Evolutionary conservation across 805 yeast genomes (phyloP).

Genomic region (Nakazawaea sp.): DNA sequence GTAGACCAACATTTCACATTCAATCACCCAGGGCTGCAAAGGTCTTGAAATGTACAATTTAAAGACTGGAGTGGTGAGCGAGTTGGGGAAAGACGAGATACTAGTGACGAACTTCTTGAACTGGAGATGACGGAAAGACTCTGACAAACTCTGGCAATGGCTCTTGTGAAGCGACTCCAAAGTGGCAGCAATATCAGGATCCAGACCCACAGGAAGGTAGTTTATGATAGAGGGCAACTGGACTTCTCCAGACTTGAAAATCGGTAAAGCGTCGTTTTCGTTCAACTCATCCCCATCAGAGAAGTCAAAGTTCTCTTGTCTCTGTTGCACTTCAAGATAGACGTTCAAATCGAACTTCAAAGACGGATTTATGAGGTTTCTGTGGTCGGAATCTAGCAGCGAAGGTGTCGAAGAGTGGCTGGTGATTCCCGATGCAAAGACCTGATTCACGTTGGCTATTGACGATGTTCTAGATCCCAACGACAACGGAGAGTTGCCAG

Average conservation of each 20-base stretch:
- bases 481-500: slow-evolving; percentile 11
- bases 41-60: slow-evolving; percentile 45
- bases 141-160: slow-evolving; percentile 59
- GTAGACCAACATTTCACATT: slow-evolving; percentile 64
- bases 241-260: not conserved
- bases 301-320: not conserved
- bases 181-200: not conserved
- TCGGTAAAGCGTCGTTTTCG: not conserved
- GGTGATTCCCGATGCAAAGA: slow-evolving; percentile 1
- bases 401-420: slow-evolving; percentile 7
- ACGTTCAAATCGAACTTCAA: slow-evolving; percentile 5
- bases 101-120: slow-evolving; percentile 51
- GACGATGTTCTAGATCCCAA: slow-evolving; percentile 10
- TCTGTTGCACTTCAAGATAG: not conserved
- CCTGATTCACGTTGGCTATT: slow-evolving; percentile 6
- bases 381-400: slow-evolving; percentile 2
- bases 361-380: slow-evolving; percentile 1
- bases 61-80: slow-evolving; percentile 57
- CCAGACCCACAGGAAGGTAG: not conserved
- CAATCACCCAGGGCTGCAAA: slow-evolving; percentile 53
- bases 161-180: slow-evolving; percentile 54
- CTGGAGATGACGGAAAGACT: slow-evolving; percentile 61
- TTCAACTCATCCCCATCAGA: too few species aligned
- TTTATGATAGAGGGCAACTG: not conserved
- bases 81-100: slow-evolving; percentile 41